Conservation (phyloP, 1,139 yeast genomes). For the Sugiyamaella pinicola region DNA sequence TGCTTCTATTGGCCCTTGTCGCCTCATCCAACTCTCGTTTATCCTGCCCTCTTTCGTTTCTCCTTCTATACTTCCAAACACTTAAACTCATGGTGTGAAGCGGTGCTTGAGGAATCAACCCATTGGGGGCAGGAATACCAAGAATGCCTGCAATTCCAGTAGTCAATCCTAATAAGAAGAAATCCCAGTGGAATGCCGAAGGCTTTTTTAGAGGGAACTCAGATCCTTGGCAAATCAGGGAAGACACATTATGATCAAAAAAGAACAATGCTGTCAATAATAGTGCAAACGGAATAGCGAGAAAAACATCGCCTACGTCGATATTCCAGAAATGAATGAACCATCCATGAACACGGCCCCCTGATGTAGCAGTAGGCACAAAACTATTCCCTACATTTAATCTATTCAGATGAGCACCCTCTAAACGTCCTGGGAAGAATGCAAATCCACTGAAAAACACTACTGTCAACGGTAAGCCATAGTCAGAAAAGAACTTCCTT, state of each 20-base stretch:
- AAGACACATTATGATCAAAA: conserved; percentile 93
- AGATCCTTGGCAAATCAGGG: conserved; percentile 85
- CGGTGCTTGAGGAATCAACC: conserved; percentile 96
- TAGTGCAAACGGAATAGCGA: conserved; percentile 91
- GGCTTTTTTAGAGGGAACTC: conserved; percentile 84
- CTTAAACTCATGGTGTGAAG: conserved; percentile 80
- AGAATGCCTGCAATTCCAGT: conserved; percentile 85
- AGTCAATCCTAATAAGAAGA: conserved; percentile 76
- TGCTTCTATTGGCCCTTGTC: conserved; percentile 1
- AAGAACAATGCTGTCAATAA: conserved; percentile 80
- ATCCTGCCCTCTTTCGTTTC: conserved; percentile 24
- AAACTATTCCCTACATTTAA: conserved; percentile 76
- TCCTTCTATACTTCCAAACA: conserved; percentile 51
- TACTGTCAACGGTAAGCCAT: conserved; percentile 80
- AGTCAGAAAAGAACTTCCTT: conserved; percentile 77
- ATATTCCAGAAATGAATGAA: conserved; percentile 80
- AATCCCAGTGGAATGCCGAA: conserved; percentile 91
- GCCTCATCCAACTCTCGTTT: too few relatives aligned
- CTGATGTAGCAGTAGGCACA: conserved; percentile 59
- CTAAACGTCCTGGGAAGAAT: conserved; percentile 80
- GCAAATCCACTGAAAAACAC: conserved; percentile 89
- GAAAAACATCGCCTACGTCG: conserved; percentile 70
- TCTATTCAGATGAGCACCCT: conserved; percentile 53
- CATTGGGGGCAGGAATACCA: conserved; percentile 96
- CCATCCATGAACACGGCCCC: conserved; percentile 61